A percentile compares a stretch with the other conserved stretches of the same genome.
Conservation (phyloP, 306 rosid species). For the Begonia masoniana region DNA sequence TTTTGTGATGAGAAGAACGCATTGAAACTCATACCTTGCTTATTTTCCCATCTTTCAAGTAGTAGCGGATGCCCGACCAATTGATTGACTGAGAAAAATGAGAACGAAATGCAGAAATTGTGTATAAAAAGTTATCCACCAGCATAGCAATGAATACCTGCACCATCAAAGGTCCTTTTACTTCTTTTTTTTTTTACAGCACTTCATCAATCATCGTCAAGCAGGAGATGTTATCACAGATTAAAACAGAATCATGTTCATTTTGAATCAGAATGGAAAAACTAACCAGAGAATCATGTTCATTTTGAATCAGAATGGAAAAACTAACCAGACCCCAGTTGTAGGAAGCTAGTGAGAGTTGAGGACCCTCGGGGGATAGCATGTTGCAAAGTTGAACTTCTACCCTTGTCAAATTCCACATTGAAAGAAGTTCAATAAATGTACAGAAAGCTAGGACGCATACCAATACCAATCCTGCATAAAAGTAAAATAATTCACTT, state of each 20-base stretch:
- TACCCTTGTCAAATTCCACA: conserved; percentile 97
- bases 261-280: too few relatives aligned
- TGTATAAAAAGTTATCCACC: conserved; percentile 86
- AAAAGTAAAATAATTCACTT: conserved; percentile 13
- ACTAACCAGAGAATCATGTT: conserved; percentile 30
- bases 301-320: too few relatives aligned
- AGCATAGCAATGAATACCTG: conserved; percentile 90
- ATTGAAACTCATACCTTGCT: conserved; percentile 33
- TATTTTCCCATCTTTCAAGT: conserved; percentile 82
- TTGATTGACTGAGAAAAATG: conserved; percentile 85
- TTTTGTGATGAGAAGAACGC: too few relatives aligned
- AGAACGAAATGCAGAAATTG: conserved; percentile 76
- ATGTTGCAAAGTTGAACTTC: conserved; percentile 89
- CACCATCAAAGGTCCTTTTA: neutral
- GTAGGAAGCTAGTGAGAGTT: conserved; percentile 65
- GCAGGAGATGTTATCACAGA: too few relatives aligned
- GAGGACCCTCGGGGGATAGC: conserved; percentile 86
- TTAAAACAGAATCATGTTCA: too few relatives aligned
- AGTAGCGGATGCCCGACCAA: conserved; percentile 89
- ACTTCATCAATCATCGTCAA: too few relatives aligned
- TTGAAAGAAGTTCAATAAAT: conserved; percentile 60
- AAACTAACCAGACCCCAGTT: conserved; percentile 68
- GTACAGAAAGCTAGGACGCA: conserved; percentile 49
- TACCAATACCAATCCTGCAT: conserved; percentile 59
- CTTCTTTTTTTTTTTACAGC: too few relatives aligned